A percentile compares a stretch with the other conserved stretches of the same genome.
phyloP scores from a whole-genome alignment of 805 yeast species.

The Saccharomycopsis selenospora region DNA sequence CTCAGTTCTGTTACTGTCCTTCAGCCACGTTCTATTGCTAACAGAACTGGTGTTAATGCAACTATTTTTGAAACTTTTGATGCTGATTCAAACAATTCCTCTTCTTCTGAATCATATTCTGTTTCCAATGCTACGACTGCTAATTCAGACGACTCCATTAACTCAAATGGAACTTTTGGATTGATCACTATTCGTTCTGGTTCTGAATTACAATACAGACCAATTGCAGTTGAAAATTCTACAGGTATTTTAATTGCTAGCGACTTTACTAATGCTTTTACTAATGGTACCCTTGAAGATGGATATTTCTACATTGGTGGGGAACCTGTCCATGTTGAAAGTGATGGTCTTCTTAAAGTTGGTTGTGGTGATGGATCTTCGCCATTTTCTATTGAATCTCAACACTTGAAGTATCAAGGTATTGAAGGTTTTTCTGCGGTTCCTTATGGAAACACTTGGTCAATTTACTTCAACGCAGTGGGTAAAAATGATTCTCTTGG shows the following conservation, averaged over 20 bases:
- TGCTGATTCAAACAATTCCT: neutral
- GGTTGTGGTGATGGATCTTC: neutral
- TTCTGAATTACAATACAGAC: neutral
- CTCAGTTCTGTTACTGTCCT: neutral
- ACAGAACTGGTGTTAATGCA: neutral
- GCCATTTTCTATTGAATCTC: neutral
- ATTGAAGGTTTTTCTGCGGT: neutral
- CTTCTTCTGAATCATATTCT: neutral
- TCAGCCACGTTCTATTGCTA: neutral
- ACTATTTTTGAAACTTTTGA: neutral
- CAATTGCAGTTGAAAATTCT: neutral
- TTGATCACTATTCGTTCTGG: neutral
- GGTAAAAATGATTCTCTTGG: neutral
- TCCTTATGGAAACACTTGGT: neutral
- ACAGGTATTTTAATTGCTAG: neutral
- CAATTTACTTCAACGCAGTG: neutral
- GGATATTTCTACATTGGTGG: neutral
- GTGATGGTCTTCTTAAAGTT: neutral
- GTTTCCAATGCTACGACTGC: neutral
- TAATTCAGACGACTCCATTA: neutral
- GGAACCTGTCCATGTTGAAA: neutral
- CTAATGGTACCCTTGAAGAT: neutral
- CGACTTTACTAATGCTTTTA: neutral
- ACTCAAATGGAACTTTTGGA: neutral
- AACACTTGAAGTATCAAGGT: neutral